Evolutionary conservation across 768 basidiomycete species (phyloP), one percentile per base, ranked within the genome.

Genomic region (Tubosaeta sp.): DNA sequence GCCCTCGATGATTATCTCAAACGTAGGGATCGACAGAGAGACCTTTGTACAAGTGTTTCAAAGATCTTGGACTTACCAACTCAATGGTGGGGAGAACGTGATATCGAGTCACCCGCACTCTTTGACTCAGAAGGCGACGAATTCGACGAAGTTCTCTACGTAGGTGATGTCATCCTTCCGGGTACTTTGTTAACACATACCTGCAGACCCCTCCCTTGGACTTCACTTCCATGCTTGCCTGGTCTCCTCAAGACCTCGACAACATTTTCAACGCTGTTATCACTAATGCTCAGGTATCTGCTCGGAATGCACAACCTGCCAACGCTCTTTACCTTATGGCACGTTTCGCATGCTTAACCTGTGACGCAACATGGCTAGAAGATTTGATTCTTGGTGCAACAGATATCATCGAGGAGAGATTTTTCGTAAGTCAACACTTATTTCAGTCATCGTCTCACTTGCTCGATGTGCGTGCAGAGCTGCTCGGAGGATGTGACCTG

Each of bases 161-260:
- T 81, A 59, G 55, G 71, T 65, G 41, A 21, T 41, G 25, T 44
- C 31, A 52, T 43, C 12, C 21, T 11, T 25, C 12, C 6, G 45
- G 46, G 35, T 27, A 1, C 45, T n/a, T 41, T 47, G 48, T 50
- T 59, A 50, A 54, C 40, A 31, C 2, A 46, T 44, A 48, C 29
- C 25, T 54, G 52, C 66, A 89, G 83, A 90, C 91, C 29, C 88
- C 88, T 21, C 76, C 78, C 18, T 69, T 77, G 59, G 86, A 90
- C 64, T 92, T 86, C 62, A 79, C 86, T 18, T 82, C 87, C 40
- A 94, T 97, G 89, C 87, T 99, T 42, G 95, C 91, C 16, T 98
- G 94, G 71, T 87, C 92, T 14, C 89, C 91, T 3, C 75, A 81
- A 35, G 76, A 84, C 12, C 71, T 98, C 9, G 84, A 90, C 2